These are phyloP conservation scores for Leishmania lainsoni DNA, from an alignment of 208 protist species.

Conservation along the genomic window DNA sequence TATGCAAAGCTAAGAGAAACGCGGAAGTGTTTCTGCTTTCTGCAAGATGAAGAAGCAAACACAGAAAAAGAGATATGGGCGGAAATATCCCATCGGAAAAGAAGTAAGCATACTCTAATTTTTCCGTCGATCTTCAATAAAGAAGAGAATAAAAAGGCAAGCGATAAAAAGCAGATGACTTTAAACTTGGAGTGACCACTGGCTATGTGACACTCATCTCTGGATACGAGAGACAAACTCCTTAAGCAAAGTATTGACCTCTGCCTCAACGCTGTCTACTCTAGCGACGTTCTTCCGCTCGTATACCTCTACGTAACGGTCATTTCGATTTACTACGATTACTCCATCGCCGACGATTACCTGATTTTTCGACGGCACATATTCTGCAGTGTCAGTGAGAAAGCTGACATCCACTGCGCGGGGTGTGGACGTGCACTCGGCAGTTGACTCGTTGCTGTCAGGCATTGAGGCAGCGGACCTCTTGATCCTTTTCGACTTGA, in stretches of 20 bases:
- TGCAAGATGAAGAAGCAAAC: not conserved
- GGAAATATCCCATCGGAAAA: not conserved
- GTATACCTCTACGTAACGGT: constrained; percentile 66
- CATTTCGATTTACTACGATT: constrained; percentile 63
- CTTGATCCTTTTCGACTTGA: constrained; percentile 16
- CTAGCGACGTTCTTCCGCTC: constrained; percentile 45
- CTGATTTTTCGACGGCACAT: constrained; percentile 26
- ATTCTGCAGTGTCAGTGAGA: constrained; percentile 10
- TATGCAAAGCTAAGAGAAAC: not conserved
- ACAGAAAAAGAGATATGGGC: not conserved
- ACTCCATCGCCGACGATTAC: constrained; percentile 55
- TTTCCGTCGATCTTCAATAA: not conserved
- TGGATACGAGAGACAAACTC: constrained; percentile 31
- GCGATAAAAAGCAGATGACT: not conserved
- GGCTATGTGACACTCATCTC: not conserved
- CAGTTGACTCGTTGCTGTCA: constrained; percentile 20
- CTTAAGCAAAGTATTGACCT: constrained; percentile 43
- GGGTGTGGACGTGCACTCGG: constrained; percentile 1
- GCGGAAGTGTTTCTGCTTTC: not conserved
- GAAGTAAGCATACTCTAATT: not conserved
- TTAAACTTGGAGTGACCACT: not conserved
- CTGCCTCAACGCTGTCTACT: constrained; percentile 39
- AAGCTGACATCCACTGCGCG: constrained; percentile 18
- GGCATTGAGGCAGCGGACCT: constrained; percentile 20
- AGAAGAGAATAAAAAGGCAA: not conserved